Evolutionary conservation across 2,329 filamentous ascomycete species (phyloP).

Genomic region (Pseudogymnoascus sp.): DNA sequence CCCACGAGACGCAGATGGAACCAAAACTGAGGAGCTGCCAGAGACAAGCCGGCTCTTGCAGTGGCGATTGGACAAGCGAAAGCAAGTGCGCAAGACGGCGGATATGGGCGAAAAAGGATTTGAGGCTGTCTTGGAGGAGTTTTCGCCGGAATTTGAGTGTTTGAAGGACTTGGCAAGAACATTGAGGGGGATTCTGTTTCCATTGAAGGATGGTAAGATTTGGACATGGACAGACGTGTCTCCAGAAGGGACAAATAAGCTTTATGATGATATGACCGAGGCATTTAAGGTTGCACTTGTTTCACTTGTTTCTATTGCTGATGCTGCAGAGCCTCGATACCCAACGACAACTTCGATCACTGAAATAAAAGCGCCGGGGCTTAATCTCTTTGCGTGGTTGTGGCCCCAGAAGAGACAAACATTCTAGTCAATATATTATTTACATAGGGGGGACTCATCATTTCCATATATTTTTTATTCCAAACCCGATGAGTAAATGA

Average conservation of each 20-base stretch:
- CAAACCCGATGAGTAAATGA: too few relatives aligned
- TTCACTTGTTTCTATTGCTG: neutral
- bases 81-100: neutral
- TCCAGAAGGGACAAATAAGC: conserved; percentile 17
- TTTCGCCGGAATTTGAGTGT: conserved; percentile 19
- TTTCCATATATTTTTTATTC: too few relatives aligned
- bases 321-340: neutral
- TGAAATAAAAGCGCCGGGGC: neutral
- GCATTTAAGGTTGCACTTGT: neutral
- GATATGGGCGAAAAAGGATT: conserved; percentile 14
- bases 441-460: too few relatives aligned
- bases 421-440: too few relatives aligned
- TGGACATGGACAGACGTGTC: conserved; percentile 23
- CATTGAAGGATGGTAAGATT: conserved; percentile 17
- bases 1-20: neutral
- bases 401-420: too few relatives aligned
- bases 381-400: too few relatives aligned
- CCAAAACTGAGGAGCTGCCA: conserved; percentile 15
- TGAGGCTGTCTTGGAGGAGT: conserved; percentile 20
- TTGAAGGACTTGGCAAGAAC: conserved; percentile 20
- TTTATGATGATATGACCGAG: conserved; percentile 22
- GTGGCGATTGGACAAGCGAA: conserved; percentile 21
- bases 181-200: conserved; percentile 22
- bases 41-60: conserved; percentile 20
- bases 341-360: neutral